A percentile compares a stretch with the other conserved stretches of the same genome.
Conservation (phyloP, 495 filamentous ascomycete species). For the Filosporella fistucella region DNA sequence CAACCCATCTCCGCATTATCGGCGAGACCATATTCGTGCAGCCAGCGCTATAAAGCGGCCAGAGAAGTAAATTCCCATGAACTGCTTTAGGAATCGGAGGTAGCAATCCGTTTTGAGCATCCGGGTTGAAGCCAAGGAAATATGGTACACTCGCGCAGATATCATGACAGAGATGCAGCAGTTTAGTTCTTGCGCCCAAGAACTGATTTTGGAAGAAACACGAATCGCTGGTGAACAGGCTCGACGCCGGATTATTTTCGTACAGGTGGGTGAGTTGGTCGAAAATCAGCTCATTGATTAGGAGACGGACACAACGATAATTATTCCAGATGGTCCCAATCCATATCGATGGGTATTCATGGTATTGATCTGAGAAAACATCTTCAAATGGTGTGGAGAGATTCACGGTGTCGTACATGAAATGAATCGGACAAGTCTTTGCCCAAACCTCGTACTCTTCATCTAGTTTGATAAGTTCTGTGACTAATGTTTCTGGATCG, state of each 20-base stretch:
- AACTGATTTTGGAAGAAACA: constrained; percentile 12
- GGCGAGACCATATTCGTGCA: constrained; percentile 23
- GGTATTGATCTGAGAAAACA: constrained; percentile 33
- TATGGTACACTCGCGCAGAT: constrained; percentile 43
- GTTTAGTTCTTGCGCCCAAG: constrained; percentile 26
- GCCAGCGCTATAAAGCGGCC: constrained; percentile 42
- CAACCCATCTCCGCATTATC: constrained; percentile 38
- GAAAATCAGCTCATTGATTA: constrained; percentile 35
- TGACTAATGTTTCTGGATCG: constrained; percentile 31
- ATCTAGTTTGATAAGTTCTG: constrained; percentile 35
- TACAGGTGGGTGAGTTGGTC: constrained; percentile 26
- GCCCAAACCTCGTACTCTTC: constrained; percentile 37
- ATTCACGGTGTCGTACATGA: constrained; percentile 10
- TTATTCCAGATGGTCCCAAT: constrained; percentile 39
- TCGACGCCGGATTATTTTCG: neutral
- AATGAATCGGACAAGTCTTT: constrained; percentile 28
- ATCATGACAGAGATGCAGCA: constrained; percentile 35
- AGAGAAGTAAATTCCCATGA: constrained; percentile 39
- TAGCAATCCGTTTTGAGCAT: neutral
- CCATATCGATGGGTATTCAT: constrained; percentile 41
- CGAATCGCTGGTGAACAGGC: neutral
- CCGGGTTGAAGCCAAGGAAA: constrained; percentile 27
- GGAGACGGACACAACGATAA: constrained; percentile 43
- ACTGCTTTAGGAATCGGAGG: constrained; percentile 9
- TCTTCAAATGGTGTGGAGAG: constrained; percentile 8